phyloP scores from a whole-genome alignment of 129 eudicot genomes.

The Chrysanthemum makinoi region DNA sequence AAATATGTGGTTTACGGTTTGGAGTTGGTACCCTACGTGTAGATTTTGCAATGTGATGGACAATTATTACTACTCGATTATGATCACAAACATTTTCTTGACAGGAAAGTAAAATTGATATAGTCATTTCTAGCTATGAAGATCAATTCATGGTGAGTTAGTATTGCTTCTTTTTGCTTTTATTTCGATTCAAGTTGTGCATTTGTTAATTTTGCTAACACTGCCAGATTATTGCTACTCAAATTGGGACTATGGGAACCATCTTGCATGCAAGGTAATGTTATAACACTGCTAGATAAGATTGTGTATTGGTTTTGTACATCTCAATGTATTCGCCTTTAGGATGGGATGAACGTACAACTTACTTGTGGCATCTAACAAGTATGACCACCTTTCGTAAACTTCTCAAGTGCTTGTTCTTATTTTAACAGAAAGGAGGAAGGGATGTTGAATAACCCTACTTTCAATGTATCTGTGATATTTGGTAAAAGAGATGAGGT shows the following conservation, averaged over 20 bases:
- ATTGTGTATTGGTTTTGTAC: too few relatives aligned
- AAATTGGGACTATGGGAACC: conserved; percentile 97
- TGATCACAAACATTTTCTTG: conserved; percentile 19
- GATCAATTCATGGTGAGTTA: conserved; percentile 65
- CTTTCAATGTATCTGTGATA: conserved; percentile 63
- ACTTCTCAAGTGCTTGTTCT: conserved; percentile 3
- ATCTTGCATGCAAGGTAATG: conserved; percentile 76
- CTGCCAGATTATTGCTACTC: conserved; percentile 76
- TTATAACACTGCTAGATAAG: too few relatives aligned
- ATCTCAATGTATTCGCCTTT: too few relatives aligned
- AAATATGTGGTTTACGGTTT: too few relatives aligned
- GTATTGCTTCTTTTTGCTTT: neutral
- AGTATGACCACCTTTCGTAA: neutral
- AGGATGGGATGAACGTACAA: too few relatives aligned
- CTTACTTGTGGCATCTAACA: too few relatives aligned
- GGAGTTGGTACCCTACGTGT: too few relatives aligned
- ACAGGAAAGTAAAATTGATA: conserved; percentile 64
- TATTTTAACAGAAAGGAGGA: conserved; percentile 66
- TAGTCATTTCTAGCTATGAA: conserved; percentile 59
- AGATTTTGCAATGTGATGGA: too few relatives aligned
- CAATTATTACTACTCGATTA: neutral
- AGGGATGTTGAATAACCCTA: conserved; percentile 65
- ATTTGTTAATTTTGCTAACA: conserved; percentile 16
- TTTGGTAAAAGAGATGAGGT: conserved; percentile 98
- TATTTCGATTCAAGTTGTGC: conserved; percentile 3